Base-by-base conservation (phyloP, 257 asterid species). In the Apocynum venetum region DNA sequence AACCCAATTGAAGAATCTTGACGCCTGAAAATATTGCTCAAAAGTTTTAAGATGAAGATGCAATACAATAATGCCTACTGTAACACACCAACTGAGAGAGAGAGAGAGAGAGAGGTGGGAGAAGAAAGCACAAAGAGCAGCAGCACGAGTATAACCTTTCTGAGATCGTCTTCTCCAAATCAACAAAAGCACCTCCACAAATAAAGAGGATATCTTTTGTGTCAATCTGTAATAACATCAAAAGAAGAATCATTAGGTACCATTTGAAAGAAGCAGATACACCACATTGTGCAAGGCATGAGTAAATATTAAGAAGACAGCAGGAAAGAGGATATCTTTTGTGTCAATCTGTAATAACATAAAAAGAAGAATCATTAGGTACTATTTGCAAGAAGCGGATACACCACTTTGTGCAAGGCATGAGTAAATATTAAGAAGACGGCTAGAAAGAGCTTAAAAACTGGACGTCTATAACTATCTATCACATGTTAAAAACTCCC, bases 1-100 rank as follows among this genome's bases (percentile, higher is more conserved):
- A 96, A 96, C 57, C 99, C 99, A 75, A 96, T 96, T 14, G 99
- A 96, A 74, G 99, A 96, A 89, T 96, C 99, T 74, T 96, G 99
- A 48, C 97, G 99, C 84, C 99, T 96, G 96, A 71, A 79, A 84
- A 59, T 78, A 80, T 75, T 77, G 56, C 36, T 57, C 68, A 72
- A 79, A 40, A 60, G 65, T 78, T 72, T 66, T 77, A 76, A 67
- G 76, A 75, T 65, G 41, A 72, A 72, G 67, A 73, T 48, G 15
- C 15, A 57, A n/a, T n/a, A n/a, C n/a, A n/a, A 53, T 19, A 51
- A 57, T 10, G 46, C 77, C 47, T 61, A 19, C 36, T 43, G 61
- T 10, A 25, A 78, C 14, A n/a, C 64, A n/a, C 72, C 46, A 17
- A 55, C 43, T 14, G 51, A 0, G 17, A 44, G 10, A 20, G 3